phyloP scores from a whole-genome alignment of 108 stramenopile species.

The Pelagomonas calceolata region DNA sequence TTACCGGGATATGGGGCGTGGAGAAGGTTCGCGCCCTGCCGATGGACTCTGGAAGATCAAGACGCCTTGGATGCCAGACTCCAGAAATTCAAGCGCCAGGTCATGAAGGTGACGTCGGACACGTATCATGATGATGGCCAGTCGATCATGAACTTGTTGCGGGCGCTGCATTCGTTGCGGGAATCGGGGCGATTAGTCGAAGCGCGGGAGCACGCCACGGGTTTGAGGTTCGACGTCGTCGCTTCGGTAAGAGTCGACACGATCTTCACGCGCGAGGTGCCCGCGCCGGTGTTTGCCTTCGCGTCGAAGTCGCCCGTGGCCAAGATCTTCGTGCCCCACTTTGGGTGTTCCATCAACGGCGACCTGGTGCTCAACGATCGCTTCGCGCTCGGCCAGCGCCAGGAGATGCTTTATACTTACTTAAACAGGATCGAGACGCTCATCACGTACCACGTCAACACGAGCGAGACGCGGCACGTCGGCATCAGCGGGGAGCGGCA shows the following conservation, averaged over 20 bases:
- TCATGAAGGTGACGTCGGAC: too few species aligned
- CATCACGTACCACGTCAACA: too few species aligned
- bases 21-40: background rate
- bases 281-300: background rate
- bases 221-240: too few species aligned
- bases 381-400: background rate
- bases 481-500: too few species aligned
- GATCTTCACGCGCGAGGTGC: background rate
- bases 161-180: background rate
- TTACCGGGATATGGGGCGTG: background rate
- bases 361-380: background rate
- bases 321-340: background rate
- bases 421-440: too few species aligned
- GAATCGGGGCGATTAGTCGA: too few species aligned
- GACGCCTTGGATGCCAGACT: background rate
- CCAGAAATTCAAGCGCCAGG: too few species aligned
- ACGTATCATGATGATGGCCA: too few species aligned
- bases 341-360: background rate
- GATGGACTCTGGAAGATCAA: background rate
- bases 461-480: too few species aligned
- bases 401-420: background rate
- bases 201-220: too few species aligned
- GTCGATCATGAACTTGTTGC: background rate
- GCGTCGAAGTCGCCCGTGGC: too few species aligned
- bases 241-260: background rate